These are phyloP conservation scores for Ichthyophonus hoferi DNA, from an alignment of 208 protist genomes.

Conservation along the genomic window DNA sequence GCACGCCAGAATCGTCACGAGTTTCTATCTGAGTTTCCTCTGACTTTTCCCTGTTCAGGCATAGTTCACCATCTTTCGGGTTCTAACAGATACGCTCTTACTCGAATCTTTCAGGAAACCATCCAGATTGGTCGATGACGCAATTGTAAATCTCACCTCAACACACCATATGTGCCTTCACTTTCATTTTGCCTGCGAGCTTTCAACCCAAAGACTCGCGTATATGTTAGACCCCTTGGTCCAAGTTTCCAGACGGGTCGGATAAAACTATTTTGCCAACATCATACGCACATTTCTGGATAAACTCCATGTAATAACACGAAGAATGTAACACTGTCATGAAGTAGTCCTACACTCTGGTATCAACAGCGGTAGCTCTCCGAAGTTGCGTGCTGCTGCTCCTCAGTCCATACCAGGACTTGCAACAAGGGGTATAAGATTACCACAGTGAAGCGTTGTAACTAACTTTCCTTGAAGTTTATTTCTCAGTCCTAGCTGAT, in stretches of 20 bases:
- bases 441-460: no score
- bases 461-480: no score
- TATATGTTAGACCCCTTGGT: conserved; percentile 70
- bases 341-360: no score
- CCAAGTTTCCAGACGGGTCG: conserved; percentile 74
- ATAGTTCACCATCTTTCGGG: conserved; percentile 74
- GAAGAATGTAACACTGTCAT: no score
- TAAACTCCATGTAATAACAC: no score
- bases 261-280: no score
- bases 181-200: conserved; percentile 58
- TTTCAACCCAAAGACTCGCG: conserved; percentile 52
- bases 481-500: no score
- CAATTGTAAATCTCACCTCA: conserved; percentile 23
- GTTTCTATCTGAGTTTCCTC: conserved; percentile 64
- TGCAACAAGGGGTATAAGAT: no score
- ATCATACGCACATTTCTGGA: no score
- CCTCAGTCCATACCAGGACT: no score
- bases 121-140: conserved; percentile 40
- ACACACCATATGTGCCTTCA: conserved; percentile 29
- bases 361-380: no score
- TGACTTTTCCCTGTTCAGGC: conserved; percentile 63
- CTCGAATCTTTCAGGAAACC: conserved; percentile 40
- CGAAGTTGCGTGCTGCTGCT: not conserved
- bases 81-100: conserved; percentile 55
- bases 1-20: conserved; percentile 64